Conservation (phyloP, 345 rosid species). For the Linum lewisii region DNA sequence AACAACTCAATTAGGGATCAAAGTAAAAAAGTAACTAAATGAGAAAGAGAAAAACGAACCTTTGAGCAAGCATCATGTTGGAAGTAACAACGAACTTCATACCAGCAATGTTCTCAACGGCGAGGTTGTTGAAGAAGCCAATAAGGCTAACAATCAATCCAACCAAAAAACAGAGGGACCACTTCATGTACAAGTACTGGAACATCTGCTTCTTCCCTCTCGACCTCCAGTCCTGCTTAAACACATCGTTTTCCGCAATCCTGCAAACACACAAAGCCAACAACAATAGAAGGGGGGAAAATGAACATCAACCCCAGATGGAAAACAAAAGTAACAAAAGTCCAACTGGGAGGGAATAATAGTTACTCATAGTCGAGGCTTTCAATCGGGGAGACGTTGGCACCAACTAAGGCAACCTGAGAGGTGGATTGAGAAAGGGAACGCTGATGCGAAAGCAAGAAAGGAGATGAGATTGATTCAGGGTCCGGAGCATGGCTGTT, state of each 20-base stretch:
- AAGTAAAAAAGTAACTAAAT: not conserved
- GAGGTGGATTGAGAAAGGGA: conserved; percentile 58
- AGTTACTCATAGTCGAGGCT: conserved; percentile 95
- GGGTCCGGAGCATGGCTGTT: not conserved
- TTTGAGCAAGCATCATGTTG: conserved; percentile 60
- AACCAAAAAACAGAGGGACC: conserved; percentile 61
- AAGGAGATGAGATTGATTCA: conserved; percentile 40
- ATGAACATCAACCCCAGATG: not conserved
- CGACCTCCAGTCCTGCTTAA: conserved; percentile 88
- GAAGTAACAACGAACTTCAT: conserved; percentile 79
- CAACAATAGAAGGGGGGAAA: conserved; percentile 1
- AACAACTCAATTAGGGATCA: not conserved
- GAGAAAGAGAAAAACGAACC: conserved; percentile 21
- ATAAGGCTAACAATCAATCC: conserved; percentile 63
- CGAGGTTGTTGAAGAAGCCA: conserved; percentile 75
- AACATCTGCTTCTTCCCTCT: conserved; percentile 49
- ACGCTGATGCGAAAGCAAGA: conserved; percentile 35
- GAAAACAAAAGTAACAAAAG: not conserved
- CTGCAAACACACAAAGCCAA: conserved; percentile 20
- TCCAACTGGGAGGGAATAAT: not conserved
- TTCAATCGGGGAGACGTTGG: conserved; percentile 68
- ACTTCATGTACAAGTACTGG: conserved; percentile 73
- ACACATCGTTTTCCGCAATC: conserved; percentile 76
- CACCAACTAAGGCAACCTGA: conserved; percentile 90
- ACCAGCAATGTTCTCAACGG: conserved; percentile 87